Percentiles rank a stretch among this genome's conserved stretches.
Conservation (phyloP, 306 rosid species). For the Quercus suber region DNA sequence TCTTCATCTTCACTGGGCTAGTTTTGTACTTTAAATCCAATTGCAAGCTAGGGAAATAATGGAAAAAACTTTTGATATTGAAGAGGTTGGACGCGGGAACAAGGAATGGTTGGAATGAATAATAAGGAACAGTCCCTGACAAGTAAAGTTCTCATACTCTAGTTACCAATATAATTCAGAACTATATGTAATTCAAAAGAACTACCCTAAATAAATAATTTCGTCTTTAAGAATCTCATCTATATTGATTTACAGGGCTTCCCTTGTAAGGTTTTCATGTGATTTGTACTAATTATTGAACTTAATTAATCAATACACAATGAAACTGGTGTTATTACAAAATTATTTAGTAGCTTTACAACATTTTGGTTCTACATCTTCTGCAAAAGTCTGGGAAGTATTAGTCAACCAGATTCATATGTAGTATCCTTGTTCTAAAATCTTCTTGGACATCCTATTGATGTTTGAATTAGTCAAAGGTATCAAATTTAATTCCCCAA, state of each 20-base stretch:
- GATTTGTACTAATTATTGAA: background rate
- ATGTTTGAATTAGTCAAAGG: slow-evolving; percentile 7
- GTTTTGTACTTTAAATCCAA: background rate
- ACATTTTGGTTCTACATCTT: background rate
- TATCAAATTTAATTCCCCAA: background rate
- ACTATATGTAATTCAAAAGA: too few species aligned
- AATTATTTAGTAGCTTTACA: background rate
- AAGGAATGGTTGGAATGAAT: background rate
- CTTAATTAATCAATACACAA: background rate
- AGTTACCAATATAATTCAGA: too few species aligned
- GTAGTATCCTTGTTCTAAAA: background rate
- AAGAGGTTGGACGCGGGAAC: background rate
- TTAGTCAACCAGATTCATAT: background rate
- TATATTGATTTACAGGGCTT: background rate
- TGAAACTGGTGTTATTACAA: background rate
- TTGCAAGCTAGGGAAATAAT: background rate
- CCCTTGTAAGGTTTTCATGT: background rate
- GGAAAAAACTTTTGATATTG: background rate
- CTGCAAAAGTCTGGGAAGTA: background rate
- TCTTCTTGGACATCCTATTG: background rate
- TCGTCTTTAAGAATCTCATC: background rate
- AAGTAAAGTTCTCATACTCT: background rate
- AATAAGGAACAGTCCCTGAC: background rate
- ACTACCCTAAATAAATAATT: background rate
- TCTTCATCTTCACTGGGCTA: background rate